A percentile compares a stretch with the other conserved stretches of the same genome.
phyloP scores from a whole-genome alignment of 1,139 yeast genomes.

The Suhomyces ambrosiae region DNA sequence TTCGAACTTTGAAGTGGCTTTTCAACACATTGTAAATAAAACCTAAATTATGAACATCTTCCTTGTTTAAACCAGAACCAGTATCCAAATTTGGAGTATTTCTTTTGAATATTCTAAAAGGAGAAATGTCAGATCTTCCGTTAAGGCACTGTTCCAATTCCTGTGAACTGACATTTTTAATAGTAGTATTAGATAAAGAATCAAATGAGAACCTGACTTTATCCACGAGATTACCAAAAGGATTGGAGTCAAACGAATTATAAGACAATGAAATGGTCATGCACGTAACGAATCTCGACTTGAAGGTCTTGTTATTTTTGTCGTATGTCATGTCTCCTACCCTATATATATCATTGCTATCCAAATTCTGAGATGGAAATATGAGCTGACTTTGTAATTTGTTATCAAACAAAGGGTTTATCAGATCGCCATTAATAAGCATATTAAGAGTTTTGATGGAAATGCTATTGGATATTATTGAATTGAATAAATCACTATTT shows the following conservation, averaged over 20 bases:
- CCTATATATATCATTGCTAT: slow-evolving; percentile 13
- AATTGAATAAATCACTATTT: slow-evolving; percentile 23
- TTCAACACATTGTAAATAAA: slow-evolving; percentile 35
- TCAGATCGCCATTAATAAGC: slow-evolving; percentile 12
- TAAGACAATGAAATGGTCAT: slow-evolving; percentile 40
- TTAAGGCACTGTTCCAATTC: slow-evolving; percentile 31
- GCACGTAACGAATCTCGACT: slow-evolving; percentile 24
- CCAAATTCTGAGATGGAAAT: slow-evolving; percentile 18
- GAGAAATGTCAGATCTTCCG: slow-evolving; percentile 30
- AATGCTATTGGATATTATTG: slow-evolving; percentile 16
- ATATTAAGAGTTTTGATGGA: slow-evolving; percentile 15
- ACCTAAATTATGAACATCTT: slow-evolving; percentile 38
- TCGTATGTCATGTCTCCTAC: slow-evolving; percentile 18
- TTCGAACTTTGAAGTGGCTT: slow-evolving; percentile 36
- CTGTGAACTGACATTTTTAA: slow-evolving; percentile 25
- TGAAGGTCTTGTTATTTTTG: neutral
- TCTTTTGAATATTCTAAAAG: slow-evolving; percentile 33
- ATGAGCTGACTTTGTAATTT: slow-evolving; percentile 15
- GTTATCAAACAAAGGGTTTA: slow-evolving; percentile 17
- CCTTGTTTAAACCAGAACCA: slow-evolving; percentile 18
- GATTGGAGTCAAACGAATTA: slow-evolving; percentile 37
- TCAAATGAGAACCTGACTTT: slow-evolving; percentile 35
- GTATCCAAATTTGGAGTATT: slow-evolving; percentile 3
- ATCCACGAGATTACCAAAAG: slow-evolving; percentile 29
- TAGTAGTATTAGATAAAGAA: slow-evolving; percentile 23